Percentiles rank a stretch among this genome's conserved stretches.
phyloP scores from a whole-genome alignment of 352 stramenopile species.

The Phytophthora kernoviae region DNA sequence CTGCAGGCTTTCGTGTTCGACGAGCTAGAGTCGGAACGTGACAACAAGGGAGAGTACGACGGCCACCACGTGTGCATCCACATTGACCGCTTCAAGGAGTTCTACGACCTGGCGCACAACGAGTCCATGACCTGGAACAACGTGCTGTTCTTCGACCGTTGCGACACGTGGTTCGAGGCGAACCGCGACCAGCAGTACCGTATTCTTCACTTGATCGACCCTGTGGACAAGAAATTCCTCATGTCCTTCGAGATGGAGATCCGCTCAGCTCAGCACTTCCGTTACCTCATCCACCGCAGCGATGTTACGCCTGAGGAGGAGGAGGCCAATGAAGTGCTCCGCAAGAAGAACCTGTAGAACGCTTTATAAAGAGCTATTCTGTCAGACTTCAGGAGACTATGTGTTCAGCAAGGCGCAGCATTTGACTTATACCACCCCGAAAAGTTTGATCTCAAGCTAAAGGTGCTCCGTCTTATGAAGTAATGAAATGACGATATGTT shows the following conservation, averaged over 20 bases:
- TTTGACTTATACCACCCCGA: neutral
- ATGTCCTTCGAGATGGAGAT: constrained; percentile 79
- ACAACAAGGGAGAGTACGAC: constrained; percentile 71
- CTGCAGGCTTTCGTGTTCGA: constrained; percentile 72
- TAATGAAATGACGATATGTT: constrained; percentile 29
- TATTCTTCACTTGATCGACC: constrained; percentile 70
- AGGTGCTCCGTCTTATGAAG: constrained; percentile 27
- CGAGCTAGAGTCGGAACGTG: constrained; percentile 52
- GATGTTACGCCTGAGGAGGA: constrained; percentile 60
- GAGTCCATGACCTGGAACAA: constrained; percentile 79
- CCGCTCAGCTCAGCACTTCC: constrained; percentile 68
- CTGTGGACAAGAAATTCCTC: constrained; percentile 62
- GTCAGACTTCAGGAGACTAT: constrained; percentile 4
- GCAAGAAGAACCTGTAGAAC: constrained; percentile 62
- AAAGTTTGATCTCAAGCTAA: neutral
- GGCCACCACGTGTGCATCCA: constrained; percentile 80
- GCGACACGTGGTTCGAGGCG: constrained; percentile 66
- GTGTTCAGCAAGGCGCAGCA: constrained; percentile 20
- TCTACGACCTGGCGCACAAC: constrained; percentile 59
- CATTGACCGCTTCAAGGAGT: constrained; percentile 71
- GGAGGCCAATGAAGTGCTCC: constrained; percentile 56
- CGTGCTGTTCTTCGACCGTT: constrained; percentile 71
- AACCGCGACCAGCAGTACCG: constrained; percentile 77
- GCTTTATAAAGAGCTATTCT: constrained; percentile 8
- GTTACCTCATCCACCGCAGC: constrained; percentile 66